Base-by-base conservation (phyloP, 2,329 filamentous ascomycete genomes). In the Fusarium dlaminii region DNA sequence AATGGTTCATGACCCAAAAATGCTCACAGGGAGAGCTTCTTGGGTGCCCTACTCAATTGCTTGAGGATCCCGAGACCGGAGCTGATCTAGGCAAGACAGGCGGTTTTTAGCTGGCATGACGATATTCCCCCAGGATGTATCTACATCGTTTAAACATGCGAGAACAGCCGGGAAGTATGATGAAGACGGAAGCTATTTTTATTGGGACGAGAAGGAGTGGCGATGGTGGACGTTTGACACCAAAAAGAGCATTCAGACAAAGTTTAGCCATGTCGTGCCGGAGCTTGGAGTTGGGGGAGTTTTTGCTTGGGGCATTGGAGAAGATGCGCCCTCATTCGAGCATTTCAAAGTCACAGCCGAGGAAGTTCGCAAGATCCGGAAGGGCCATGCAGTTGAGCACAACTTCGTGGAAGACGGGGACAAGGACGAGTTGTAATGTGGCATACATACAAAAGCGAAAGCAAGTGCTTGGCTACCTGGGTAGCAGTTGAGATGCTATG, bases 181-280 rank as follows among this genome's bases (percentile, higher is more conserved):
- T 34, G 73, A 77, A 0, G 92, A 94, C 72, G 92, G 92, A 27
- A 93, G 91, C 1, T 88, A 90, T 79, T 94, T 92, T 79, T 94
- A 89, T 81, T 93, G 89, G 86, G 93, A 95, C 77, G 67, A 79
- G 1, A 72, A 82, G 9, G 84, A 89, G 73, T 82, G 87, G 61
- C 79, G 91, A 36, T 95, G 92, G 87, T 95, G 93, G 93, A 91
- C 91, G 0, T 94, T 91, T 85, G 93, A 95, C 68, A 92, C 90
- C 0, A 85, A 87, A 0, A 84, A 85, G 13, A 85, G 90, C 18
- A 90, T 95, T 57, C 75, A 80, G 18, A 83, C 84, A 64, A 95
- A 95, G 82, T 89, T 94, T 66, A 82, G 86, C 8, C 80, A 87
- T 9, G 86, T 95, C 40, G 85, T 93, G 7, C 82, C 85, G 36